Evolutionary conservation across 176 grass and related monocot species (phyloP).

Genomic region (Rhynchospora pubera): DNA sequence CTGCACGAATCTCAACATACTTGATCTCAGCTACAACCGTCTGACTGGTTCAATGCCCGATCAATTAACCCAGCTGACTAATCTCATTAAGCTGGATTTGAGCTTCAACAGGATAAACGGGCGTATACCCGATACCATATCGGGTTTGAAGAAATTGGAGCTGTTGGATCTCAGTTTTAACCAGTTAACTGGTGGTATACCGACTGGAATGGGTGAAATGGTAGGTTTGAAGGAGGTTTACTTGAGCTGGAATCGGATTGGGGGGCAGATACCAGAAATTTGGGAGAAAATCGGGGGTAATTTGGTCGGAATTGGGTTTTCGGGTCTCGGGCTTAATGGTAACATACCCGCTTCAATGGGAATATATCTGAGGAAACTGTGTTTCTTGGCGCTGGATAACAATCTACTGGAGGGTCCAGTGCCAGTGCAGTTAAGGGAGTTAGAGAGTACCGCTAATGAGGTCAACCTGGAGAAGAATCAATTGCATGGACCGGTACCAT

Average conservation of each 20-base stretch:
- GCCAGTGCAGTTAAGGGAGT: conserved; percentile 25
- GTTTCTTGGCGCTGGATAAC: conserved; percentile 32
- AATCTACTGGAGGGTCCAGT: conserved; percentile 36
- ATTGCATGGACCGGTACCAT: conserved; percentile 27
- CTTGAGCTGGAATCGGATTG: conserved; percentile 38
- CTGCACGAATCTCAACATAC: conserved; percentile 20
- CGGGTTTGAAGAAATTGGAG: conserved; percentile 20
- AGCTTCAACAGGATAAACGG: conserved; percentile 29
- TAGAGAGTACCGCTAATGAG: conserved; percentile 33
- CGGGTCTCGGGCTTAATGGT: conserved; percentile 26
- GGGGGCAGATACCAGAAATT: conserved; percentile 36
- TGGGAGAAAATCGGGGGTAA: conserved; percentile 23
- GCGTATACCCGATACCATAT: conserved; percentile 19
- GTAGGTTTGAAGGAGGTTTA: conserved; percentile 26
- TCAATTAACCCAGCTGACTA: conserved; percentile 13
- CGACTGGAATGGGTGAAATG: conserved; percentile 26
- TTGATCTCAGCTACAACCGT: conserved; percentile 36
- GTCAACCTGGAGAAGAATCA: conserved; percentile 37
- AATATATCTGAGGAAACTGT: conserved; percentile 6
- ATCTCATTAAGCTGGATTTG: conserved; percentile 43
- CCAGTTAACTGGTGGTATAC: conserved; percentile 33
- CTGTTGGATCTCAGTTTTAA: conserved; percentile 37
- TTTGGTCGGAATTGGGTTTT: conserved; percentile 33
- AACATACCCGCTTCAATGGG: conserved; percentile 32
- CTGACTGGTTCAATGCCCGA: conserved; percentile 21